These are phyloP conservation scores for Termitomyces sp. DNA, from an alignment of 768 basidiomycete species.

Conservation along the genomic window DNA sequence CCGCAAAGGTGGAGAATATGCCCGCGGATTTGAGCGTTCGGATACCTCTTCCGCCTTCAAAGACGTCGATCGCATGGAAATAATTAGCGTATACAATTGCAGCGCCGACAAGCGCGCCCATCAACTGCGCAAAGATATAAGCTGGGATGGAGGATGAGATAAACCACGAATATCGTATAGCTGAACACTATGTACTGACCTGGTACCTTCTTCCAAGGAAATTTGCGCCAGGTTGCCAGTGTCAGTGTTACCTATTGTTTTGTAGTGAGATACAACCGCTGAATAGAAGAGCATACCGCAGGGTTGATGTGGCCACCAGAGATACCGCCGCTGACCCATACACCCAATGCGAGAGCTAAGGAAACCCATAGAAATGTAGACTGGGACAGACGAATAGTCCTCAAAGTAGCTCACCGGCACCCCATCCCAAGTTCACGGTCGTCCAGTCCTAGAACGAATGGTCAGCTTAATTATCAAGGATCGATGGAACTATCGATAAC, in stretches of 20 bases:
- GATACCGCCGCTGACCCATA: slow-evolving; percentile 43
- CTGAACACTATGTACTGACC: slow-evolving; percentile 14
- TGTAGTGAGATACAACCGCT: not conserved
- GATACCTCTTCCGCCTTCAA: slow-evolving; percentile 51
- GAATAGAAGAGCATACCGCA: slow-evolving; percentile 19
- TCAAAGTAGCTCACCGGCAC: slow-evolving; percentile 24
- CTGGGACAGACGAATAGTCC: not conserved
- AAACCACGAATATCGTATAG: not conserved
- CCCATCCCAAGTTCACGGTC: slow-evolving; percentile 43
- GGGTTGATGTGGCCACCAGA: slow-evolving; percentile 47
- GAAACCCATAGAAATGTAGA: not conserved
- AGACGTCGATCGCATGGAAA: slow-evolving; percentile 60
- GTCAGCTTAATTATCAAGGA: not conserved
- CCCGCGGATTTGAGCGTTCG: slow-evolving; percentile 54
- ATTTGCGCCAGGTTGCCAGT: slow-evolving; percentile 56
- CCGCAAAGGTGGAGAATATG: slow-evolving; percentile 60
- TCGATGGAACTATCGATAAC: slow-evolving; percentile 7
- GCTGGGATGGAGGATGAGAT: slow-evolving; percentile 12
- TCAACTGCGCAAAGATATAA: slow-evolving; percentile 58
- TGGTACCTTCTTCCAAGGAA: slow-evolving; percentile 72
- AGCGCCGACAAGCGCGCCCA: slow-evolving; percentile 59
- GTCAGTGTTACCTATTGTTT: slow-evolving; percentile 52
- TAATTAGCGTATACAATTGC: slow-evolving; percentile 62
- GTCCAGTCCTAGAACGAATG: slow-evolving; percentile 29
- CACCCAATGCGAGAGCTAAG: slow-evolving; percentile 40